Conservation (phyloP, 208 protist genomes). For the Acanthamoeba sp. region DNA sequence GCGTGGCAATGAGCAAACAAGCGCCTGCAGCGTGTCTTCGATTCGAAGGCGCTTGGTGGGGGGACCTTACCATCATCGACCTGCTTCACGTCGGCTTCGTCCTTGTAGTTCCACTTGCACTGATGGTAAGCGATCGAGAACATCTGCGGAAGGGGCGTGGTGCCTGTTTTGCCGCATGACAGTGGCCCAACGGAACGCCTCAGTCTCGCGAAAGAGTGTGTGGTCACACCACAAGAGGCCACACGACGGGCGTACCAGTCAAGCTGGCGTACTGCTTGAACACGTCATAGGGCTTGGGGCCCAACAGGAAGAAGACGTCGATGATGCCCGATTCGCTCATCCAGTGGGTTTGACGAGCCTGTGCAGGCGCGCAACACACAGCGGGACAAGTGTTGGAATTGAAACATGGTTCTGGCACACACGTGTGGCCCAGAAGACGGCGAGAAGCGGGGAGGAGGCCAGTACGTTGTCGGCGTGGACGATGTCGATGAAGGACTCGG, state of each 20-base stretch:
- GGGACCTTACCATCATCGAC: slow-evolving; percentile 70
- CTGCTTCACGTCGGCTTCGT: slow-evolving; percentile 92
- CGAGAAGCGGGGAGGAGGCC: background rate
- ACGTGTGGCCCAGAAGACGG: no score
- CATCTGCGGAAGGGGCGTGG: slow-evolving; percentile 95
- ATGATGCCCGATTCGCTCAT: slow-evolving; percentile 94
- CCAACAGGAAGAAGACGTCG: slow-evolving; percentile 97
- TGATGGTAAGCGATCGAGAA: slow-evolving; percentile 98
- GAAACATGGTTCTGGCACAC: background rate
- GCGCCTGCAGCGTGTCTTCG: no score
- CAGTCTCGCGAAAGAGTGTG: no score
- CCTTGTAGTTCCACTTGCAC: slow-evolving; percentile 94
- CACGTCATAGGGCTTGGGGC: slow-evolving; percentile 92
- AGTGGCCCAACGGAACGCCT: no score
- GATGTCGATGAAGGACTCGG: slow-evolving; percentile 90
- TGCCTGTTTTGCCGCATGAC: slow-evolving; percentile 80
- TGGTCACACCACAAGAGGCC: no score
- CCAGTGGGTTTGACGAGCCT: slow-evolving; percentile 91
- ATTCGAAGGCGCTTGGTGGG: no score
- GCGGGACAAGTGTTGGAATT: background rate
- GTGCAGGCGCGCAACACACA: background rate
- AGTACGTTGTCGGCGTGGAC: slow-evolving; percentile 4
- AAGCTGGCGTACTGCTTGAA: slow-evolving; percentile 94
- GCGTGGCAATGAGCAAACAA: slow-evolving; percentile 74
- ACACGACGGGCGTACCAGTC: slow-evolving; percentile 84